Evolutionary conservation across 441 rosid genomes (phyloP).

Genomic region (Erodium moschatum): DNA sequence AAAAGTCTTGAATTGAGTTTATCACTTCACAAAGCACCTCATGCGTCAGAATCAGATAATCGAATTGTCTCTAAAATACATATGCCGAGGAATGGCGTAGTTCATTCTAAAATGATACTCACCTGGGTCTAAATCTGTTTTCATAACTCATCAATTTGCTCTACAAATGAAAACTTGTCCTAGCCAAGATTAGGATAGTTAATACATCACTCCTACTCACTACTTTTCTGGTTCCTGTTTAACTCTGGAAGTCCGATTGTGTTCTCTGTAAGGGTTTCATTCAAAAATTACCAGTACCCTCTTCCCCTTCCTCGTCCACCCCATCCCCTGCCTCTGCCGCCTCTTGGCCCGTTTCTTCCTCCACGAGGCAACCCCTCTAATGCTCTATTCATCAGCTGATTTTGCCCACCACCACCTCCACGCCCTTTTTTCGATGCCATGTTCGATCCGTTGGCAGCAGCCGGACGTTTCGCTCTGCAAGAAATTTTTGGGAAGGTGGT

Average conservation of each 20-base stretch:
- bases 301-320: constrained; percentile 69
- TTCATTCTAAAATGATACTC: neutral
- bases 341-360: constrained; percentile 21
- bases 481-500: neutral
- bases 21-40: neutral
- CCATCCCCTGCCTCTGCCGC: constrained; percentile 40
- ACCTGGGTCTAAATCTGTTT: neutral
- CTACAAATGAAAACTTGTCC: constrained; percentile 1
- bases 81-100: neutral
- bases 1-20: neutral
- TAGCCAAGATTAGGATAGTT: neutral
- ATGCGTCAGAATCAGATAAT: neutral
- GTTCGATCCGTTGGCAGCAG: constrained; percentile 50
- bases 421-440: constrained; percentile 55
- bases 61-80: neutral
- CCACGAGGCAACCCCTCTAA: constrained; percentile 76
- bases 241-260: neutral
- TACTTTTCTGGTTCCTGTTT: neutral
- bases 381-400: constrained; percentile 82
- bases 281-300: constrained; percentile 37
- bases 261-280: neutral
- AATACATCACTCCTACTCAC: neutral
- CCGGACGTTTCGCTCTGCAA: constrained; percentile 69
- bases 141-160: neutral
- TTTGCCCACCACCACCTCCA: constrained; percentile 58